Percentiles rank a stretch among this genome's conserved stretches.
phyloP scores from a whole-genome alignment of 169 alveolate genomes.

The Cryptosporidium ubiquitum region DNA sequence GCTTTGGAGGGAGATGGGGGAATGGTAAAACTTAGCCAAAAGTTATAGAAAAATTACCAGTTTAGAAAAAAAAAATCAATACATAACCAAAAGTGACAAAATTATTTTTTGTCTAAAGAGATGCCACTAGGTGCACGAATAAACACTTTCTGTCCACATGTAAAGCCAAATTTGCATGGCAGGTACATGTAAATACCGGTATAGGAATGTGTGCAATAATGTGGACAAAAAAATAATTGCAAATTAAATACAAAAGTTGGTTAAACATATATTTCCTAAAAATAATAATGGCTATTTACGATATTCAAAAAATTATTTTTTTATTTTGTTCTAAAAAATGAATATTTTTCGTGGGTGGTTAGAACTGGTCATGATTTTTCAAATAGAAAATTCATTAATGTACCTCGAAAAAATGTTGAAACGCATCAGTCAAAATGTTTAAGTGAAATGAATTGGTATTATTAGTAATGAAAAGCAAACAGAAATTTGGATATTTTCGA shows the following conservation, averaged over 20 bases:
- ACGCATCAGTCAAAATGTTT: neutral
- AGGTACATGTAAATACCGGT: neutral
- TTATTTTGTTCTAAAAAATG: neutral
- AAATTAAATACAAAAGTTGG: neutral
- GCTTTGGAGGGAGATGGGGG: neutral
- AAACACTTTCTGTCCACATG: neutral
- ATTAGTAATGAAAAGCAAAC: neutral
- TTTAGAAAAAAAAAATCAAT: neutral
- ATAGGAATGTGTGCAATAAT: neutral
- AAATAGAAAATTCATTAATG: neutral
- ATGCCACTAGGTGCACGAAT: neutral
- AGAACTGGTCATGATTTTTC: neutral
- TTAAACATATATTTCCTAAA: neutral
- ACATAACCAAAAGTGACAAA: neutral
- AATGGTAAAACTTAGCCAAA: neutral
- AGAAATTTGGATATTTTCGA: neutral
- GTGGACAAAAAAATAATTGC: neutral
- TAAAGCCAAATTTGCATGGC: neutral
- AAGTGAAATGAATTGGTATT: neutral
- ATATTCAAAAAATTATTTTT: neutral
- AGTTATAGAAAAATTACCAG: neutral
- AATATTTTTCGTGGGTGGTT: neutral
- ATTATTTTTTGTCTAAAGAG: neutral
- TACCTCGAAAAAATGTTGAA: neutral
- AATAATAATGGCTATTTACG: neutral